Conservation (phyloP, 1,284 basidiomycete genomes). For the Cutaneotrichosporon sp. region DNA sequence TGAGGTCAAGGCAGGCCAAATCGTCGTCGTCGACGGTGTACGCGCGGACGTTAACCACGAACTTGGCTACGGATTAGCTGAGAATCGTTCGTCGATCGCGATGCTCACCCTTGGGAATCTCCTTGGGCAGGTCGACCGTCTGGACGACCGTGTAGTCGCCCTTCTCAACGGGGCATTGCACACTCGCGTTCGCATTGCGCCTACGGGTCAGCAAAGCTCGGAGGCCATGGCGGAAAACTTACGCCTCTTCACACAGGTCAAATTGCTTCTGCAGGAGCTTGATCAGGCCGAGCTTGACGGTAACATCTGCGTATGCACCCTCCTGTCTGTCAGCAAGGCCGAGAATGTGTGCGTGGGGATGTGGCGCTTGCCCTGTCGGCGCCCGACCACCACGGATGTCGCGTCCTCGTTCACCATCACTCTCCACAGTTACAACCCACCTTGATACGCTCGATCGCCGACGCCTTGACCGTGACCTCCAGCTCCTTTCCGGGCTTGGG, state of each 20-base stretch:
- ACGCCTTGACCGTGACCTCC: conserved; percentile 69
- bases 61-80: conserved; percentile 64
- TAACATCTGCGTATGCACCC: conserved; percentile 81
- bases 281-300: conserved; percentile 81
- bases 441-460: conserved; percentile 59
- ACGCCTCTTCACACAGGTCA: conserved; percentile 90
- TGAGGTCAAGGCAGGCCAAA: conserved; percentile 73
- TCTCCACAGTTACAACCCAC: conserved; percentile 50
- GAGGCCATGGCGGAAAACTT: conserved; percentile 47
- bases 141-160: conserved; percentile 69
- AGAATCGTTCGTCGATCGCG: neutral
- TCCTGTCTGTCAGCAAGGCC: conserved; percentile 58
- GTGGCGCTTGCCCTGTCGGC: no score
- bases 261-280: conserved; percentile 75
- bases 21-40: conserved; percentile 73
- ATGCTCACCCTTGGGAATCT: conserved; percentile 77
- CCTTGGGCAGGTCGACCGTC: conserved; percentile 74
- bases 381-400: neutral
- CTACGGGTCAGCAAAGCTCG: conserved; percentile 18
- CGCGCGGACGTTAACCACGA: conserved; percentile 66
- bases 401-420: neutral
- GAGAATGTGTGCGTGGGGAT: no score
- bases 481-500: conserved; percentile 58
- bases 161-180: conserved; percentile 55
- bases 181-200: conserved; percentile 35